Percentiles rank a stretch among this genome's conserved stretches.
phyloP scores from a whole-genome alignment of 805 yeast species.

The Kluyveromyces wickerhamii region DNA sequence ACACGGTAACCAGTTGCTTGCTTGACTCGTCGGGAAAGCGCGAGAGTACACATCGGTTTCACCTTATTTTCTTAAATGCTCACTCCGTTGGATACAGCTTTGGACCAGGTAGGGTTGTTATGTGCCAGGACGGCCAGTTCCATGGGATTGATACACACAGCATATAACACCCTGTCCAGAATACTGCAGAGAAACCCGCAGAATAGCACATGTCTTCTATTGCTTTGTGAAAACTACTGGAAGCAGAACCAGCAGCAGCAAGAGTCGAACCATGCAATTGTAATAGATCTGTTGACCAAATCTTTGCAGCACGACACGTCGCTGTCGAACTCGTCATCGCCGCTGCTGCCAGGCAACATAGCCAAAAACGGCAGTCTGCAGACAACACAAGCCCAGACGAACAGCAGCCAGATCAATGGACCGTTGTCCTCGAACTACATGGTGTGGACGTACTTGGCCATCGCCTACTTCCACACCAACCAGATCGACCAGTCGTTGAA shows the following conservation, averaged over 20 bases:
- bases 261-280: conserved; percentile 5
- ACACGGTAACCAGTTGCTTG: too few species aligned
- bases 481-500: conserved; percentile 5
- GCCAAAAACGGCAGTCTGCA: too few species aligned
- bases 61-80: background rate
- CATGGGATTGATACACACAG: conserved; percentile 5
- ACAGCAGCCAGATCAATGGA: too few species aligned
- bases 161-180: conserved; percentile 3
- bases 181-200: conserved; percentile 3
- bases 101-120: conserved; percentile 5
- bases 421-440: conserved; percentile 3
- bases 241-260: conserved; percentile 3
- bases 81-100: conserved; percentile 1
- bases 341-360: too few species aligned
- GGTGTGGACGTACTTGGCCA: conserved; percentile 4
- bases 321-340: too few species aligned
- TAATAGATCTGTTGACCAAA: conserved; percentile 5
- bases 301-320: conserved; percentile 4
- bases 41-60: background rate
- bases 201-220: conserved; percentile 2
- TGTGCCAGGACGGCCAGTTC: conserved; percentile 5
- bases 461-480: conserved; percentile 4
- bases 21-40: too few species aligned
- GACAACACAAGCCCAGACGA: too few species aligned
- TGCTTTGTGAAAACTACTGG: conserved; percentile 5